Percentiles rank a stretch among this genome's conserved stretches.
phyloP scores from a whole-genome alignment of 139 green algal genomes.

The Chlorokybus atmophyticus region DNA sequence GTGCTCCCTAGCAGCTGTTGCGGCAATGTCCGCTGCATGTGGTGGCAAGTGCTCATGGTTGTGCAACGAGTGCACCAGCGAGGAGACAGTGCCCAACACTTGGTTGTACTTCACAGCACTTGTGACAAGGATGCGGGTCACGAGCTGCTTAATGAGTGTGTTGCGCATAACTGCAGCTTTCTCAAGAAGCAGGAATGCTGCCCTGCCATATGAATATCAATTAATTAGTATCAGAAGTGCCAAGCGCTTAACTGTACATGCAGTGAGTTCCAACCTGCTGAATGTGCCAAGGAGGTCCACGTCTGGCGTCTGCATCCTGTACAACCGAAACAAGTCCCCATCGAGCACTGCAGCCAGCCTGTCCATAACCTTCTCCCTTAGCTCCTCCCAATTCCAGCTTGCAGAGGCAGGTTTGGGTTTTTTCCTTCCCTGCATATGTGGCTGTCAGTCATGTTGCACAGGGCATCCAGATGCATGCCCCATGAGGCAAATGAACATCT shows the following conservation, averaged over 20 bases:
- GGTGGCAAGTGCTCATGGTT: constrained; percentile 54
- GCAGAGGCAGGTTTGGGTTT: constrained; percentile 18
- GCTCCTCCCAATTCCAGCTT: constrained; percentile 46
- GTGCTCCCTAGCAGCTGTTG: constrained; percentile 28
- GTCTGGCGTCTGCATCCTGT: constrained; percentile 31
- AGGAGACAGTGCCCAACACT: constrained; percentile 36
- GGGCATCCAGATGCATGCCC: not conserved
- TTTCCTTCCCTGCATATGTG: constrained; percentile 23
- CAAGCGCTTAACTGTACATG: not conserved
- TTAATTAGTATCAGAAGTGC: not conserved
- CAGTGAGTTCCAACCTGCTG: constrained; percentile 11
- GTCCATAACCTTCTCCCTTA: constrained; percentile 32
- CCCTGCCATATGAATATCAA: constrained; percentile 5
- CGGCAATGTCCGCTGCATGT: constrained; percentile 41
- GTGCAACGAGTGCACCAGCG: constrained; percentile 48
- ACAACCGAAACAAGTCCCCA: constrained; percentile 47
- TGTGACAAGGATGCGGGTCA: constrained; percentile 24
- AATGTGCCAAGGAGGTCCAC: constrained; percentile 42
- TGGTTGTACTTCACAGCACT: constrained; percentile 45
- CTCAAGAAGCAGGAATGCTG: constrained; percentile 24
- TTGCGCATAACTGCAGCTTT: constrained; percentile 1
- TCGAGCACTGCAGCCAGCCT: constrained; percentile 31
- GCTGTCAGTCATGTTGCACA: constrained; percentile 8
- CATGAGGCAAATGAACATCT: not conserved
- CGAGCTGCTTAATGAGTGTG: not conserved